These are phyloP conservation scores for Strobilomyces dryophilus DNA, from an alignment of 768 basidiomycete genomes.

Conservation along the genomic window DNA sequence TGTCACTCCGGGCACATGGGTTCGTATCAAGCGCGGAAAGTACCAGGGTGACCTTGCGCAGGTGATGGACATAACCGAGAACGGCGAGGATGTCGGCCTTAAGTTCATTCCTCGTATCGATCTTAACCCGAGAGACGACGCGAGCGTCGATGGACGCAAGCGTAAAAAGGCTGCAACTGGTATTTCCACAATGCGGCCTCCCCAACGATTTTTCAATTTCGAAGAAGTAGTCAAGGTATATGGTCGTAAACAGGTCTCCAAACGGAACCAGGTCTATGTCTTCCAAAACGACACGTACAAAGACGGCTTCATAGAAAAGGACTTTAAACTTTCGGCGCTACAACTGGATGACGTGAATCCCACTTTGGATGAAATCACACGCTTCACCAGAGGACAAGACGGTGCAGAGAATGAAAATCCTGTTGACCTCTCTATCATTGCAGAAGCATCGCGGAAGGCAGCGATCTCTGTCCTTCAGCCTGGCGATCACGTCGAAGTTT, in stretches of 20 bases:
- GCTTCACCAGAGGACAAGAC: slow-evolving; percentile 76
- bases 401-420: slow-evolving; percentile 59
- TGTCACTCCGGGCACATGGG: slow-evolving; percentile 86
- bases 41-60: slow-evolving; percentile 95
- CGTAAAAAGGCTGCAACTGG: slow-evolving; percentile 61
- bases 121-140: slow-evolving; percentile 83
- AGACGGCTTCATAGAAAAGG: slow-evolving; percentile 95
- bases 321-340: slow-evolving; percentile 77
- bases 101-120: slow-evolving; percentile 98
- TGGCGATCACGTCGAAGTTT: slow-evolving; percentile 95
- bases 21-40: slow-evolving; percentile 89
- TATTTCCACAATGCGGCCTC: slow-evolving; percentile 67
- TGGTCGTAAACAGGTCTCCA: slow-evolving; percentile 70
- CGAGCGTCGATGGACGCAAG: slow-evolving; percentile 64
- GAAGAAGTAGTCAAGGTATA: slow-evolving; percentile 90
- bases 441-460: slow-evolving; percentile 86
- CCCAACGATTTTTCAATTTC: slow-evolving; percentile 88
- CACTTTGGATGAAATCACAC: slow-evolving; percentile 93
- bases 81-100: slow-evolving; percentile 87
- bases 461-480: slow-evolving; percentile 95
- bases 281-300: slow-evolving; percentile 94
- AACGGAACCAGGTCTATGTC: slow-evolving; percentile 70
- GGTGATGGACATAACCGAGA: slow-evolving; percentile 90
- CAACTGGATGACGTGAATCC: slow-evolving; percentile 89
- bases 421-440: slow-evolving; percentile 89